These are phyloP conservation scores for Phaeoacremonium minimum DNA, from an alignment of 2,329 filamentous ascomycete species.

Conservation along the genomic window DNA sequence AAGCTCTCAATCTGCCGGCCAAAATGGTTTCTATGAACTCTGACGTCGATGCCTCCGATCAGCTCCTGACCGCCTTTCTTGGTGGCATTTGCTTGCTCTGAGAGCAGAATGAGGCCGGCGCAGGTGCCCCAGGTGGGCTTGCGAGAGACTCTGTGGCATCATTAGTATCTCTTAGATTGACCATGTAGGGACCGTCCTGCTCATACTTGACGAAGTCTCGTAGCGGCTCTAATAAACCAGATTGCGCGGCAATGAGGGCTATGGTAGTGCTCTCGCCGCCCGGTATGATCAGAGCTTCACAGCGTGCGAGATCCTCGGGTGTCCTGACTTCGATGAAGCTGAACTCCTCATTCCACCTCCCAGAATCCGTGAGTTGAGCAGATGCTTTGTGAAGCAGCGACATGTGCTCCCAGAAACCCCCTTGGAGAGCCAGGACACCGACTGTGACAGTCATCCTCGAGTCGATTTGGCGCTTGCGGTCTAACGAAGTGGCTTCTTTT, in stretches of 20 bases:
- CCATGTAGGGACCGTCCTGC: not conserved
- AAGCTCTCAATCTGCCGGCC: conserved; percentile 92
- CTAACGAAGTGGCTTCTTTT: not conserved
- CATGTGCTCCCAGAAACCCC: conserved; percentile 88
- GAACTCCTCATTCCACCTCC: conserved; percentile 35
- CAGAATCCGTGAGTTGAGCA: conserved; percentile 31
- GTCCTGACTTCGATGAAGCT: conserved; percentile 78
- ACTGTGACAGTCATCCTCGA: conserved; percentile 38
- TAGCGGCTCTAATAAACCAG: conserved; percentile 76
- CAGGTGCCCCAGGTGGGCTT: conserved; percentile 95
- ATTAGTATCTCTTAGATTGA: conserved; percentile 3
- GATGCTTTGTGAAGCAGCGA: conserved; percentile 68
- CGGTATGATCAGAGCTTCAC: conserved; percentile 83
- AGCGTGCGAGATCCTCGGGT: conserved; percentile 61
- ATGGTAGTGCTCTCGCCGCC: conserved; percentile 96
- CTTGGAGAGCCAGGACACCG: conserved; percentile 74
- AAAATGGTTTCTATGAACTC: conserved; percentile 92
- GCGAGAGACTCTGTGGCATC: conserved; percentile 54
- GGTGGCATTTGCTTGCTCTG: conserved; percentile 80
- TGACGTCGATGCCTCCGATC: conserved; percentile 85
- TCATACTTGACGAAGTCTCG: conserved; percentile 84
- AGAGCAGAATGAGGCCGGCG: conserved; percentile 86
- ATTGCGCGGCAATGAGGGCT: conserved; percentile 78
- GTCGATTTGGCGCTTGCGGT: not conserved
- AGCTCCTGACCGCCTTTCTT: conserved; percentile 91